Conservation (phyloP, 2,329 filamentous ascomycete species). For the Dryadomyces quercivorus region DNA sequence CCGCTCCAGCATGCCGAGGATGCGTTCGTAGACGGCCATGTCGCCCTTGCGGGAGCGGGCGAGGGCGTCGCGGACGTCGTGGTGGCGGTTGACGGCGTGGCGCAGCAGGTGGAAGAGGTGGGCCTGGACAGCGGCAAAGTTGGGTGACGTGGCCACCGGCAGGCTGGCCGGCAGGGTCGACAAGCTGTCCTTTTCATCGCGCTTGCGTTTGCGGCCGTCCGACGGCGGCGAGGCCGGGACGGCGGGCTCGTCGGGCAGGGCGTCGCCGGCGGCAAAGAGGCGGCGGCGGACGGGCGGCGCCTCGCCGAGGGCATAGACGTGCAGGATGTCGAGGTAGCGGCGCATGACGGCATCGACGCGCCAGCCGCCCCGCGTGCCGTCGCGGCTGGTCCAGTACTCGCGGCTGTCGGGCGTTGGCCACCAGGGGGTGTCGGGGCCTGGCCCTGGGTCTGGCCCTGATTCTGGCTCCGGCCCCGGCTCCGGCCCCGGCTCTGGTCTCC, state of each 20-base stretch:
- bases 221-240: constrained; percentile 19
- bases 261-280: constrained; percentile 56
- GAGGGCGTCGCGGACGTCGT: constrained; percentile 74
- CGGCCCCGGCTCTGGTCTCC: constrained; percentile 42
- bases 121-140: constrained; percentile 71
- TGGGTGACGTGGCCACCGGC: constrained; percentile 30
- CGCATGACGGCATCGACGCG: constrained; percentile 78
- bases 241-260: background rate
- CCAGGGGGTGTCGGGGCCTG: no score
- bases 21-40: constrained; percentile 62
- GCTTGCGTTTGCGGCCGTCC: constrained; percentile 39
- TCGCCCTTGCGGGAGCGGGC: constrained; percentile 58
- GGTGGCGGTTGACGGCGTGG: constrained; percentile 67
- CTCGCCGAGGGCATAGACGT: constrained; percentile 60
- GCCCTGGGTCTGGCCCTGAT: no score
- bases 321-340: constrained; percentile 82
- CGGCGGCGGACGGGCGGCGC: constrained; percentile 56
- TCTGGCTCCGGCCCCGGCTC: background rate
- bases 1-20: constrained; percentile 62
- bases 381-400: constrained; percentile 75
- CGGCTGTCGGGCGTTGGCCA: constrained; percentile 30
- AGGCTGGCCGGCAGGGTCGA: background rate
- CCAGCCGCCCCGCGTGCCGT: constrained; percentile 67
- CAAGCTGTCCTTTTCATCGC: constrained; percentile 6
- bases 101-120: constrained; percentile 89